Conservation (phyloP, 2,329 filamentous ascomycete species). For the Stagonosporopsis chrysanthemi region DNA sequence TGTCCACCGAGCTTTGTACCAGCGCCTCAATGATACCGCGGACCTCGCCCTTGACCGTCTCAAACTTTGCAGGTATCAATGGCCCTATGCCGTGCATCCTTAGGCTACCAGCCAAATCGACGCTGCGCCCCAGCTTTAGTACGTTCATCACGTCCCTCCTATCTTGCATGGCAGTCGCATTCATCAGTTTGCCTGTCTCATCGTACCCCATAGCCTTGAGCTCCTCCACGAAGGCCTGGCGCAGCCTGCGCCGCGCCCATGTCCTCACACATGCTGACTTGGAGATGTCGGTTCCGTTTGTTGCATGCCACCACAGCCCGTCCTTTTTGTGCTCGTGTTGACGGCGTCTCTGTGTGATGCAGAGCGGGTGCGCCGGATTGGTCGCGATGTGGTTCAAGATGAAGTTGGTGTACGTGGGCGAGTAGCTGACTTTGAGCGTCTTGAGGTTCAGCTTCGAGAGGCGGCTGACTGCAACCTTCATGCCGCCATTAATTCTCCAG, state of each 20-base stretch:
- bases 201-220: slow-evolving; percentile 39
- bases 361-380: slow-evolving; percentile 39
- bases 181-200: slow-evolving; percentile 34
- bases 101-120: slow-evolving; percentile 36
- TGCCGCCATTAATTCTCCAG: slow-evolving; percentile 15
- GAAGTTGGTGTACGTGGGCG: slow-evolving; percentile 34
- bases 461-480: slow-evolving; percentile 23
- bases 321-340: slow-evolving; percentile 28
- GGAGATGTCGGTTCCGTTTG: slow-evolving; percentile 29
- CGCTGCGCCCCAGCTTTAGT: slow-evolving; percentile 9
- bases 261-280: slow-evolving; percentile 44
- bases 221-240: slow-evolving; percentile 41
- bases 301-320: slow-evolving; percentile 46
- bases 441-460: slow-evolving; percentile 23
- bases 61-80: slow-evolving; percentile 40
- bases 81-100: slow-evolving; percentile 32
- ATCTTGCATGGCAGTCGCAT: slow-evolving; percentile 7
- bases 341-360: slow-evolving; percentile 29
- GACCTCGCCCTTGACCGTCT: slow-evolving; percentile 24
- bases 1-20: slow-evolving; percentile 6
- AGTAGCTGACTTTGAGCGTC: slow-evolving; percentile 34
- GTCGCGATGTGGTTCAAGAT: slow-evolving; percentile 29
- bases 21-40: slow-evolving; percentile 4
- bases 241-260: slow-evolving; percentile 42
- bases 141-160: slow-evolving; percentile 5